Evolutionary conservation across 2,329 filamentous ascomycete species (phyloP), one percentile per base, ranked within the genome.

Genomic region (Cyphellophora attinorum): DNA sequence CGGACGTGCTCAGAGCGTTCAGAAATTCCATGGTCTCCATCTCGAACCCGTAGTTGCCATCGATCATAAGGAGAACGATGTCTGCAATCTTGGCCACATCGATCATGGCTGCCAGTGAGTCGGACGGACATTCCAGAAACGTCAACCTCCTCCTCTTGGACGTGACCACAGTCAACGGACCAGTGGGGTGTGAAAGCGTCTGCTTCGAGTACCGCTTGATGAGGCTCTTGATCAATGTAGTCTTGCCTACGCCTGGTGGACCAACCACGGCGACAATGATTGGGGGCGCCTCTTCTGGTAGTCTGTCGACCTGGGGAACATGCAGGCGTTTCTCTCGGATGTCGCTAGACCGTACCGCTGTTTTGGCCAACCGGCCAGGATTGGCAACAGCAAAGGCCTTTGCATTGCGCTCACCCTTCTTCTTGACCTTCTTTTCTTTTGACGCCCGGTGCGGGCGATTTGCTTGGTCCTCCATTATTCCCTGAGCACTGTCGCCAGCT

Each of bases 11-110:
- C 33, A 98, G 68, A 12, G 95, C 79, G 50, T 95, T 96, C 53
- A 98, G 66, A 42, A 98, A 98, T 61, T 98, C 91, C 91, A 98
- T 98, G 0, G 91, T 98, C 70, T 98, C 91, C 91, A 98, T 98
- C 63, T 98, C 91, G 55, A 98, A 98, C 11, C 91, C 93, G 53
- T 83, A 98, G 62, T 96, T 96, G 37, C 91, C 93, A 55, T 98
- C 91, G 50, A 98, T 98, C 84, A 98, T 91, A 37, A 98, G 72
- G 32, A 98, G 70, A 5, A 96, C 85, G 51, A 98, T 95, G 57
- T 98, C 91, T 12, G 93, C 91, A 28, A 98, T 84, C 62, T 98
- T 98, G 40, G 91, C 85, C 37, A 95, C 74, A 59, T 98, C 91
- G 45, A 98, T 88, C 85, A 96, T 95, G 47, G 84, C 82, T 43